These are phyloP conservation scores for Nothophoma quercina DNA, from an alignment of 2,329 filamentous ascomycete species.

Conservation along the genomic window DNA sequence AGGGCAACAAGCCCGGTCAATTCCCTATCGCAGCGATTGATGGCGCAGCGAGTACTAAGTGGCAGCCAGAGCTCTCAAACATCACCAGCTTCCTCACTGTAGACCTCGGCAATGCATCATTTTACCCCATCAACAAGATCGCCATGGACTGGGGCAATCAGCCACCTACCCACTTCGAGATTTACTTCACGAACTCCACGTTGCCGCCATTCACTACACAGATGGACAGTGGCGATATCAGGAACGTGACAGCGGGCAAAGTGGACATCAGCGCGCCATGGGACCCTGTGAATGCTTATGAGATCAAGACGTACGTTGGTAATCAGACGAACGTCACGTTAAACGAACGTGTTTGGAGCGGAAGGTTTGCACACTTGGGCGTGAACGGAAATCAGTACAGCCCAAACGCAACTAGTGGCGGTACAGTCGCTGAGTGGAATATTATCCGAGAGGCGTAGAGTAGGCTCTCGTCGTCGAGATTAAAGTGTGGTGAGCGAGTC, in stretches of 20 bases:
- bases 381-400: constrained; percentile 57
- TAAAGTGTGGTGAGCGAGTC: too few relatives aligned
- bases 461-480: too few relatives aligned
- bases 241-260: constrained; percentile 26
- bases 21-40: constrained; percentile 73
- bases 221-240: constrained; percentile 12
- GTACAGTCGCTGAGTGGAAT: constrained; percentile 63
- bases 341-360: constrained; percentile 50
- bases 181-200: constrained; percentile 63
- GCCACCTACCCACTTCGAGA: constrained; percentile 61
- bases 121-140: constrained; percentile 57
- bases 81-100: constrained; percentile 64
- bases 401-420: constrained; percentile 49
- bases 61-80: constrained; percentile 66
- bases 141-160: constrained; percentile 67
- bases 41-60: constrained; percentile 70
- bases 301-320: constrained; percentile 51
- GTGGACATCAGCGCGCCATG: constrained; percentile 54
- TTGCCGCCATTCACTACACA: constrained; percentile 31
- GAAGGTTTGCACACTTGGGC: constrained; percentile 56
- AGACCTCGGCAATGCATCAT: constrained; percentile 51
- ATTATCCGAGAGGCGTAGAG: constrained; percentile 33
- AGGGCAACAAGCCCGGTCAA: constrained; percentile 66
- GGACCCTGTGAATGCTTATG: constrained; percentile 42
- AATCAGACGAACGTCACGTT: constrained; percentile 58